Percentiles rank a stretch among this genome's conserved stretches.
phyloP scores from a whole-genome alignment of 2,329 filamentous ascomycete species.

The Lachnellula arida region DNA sequence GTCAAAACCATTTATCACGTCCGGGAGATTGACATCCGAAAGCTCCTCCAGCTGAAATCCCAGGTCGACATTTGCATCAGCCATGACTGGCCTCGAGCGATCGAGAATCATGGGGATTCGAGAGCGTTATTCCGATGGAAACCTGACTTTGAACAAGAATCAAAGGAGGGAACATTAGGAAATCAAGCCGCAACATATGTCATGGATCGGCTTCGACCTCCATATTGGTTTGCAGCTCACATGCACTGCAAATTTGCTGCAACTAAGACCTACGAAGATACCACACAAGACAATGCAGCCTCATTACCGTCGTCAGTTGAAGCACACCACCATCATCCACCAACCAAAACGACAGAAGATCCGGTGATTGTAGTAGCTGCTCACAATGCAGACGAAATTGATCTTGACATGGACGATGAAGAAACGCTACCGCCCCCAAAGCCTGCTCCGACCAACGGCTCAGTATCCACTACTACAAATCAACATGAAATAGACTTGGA shows the following conservation, averaged over 20 bases:
- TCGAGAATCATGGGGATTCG: slow-evolving; percentile 74
- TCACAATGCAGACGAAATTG: slow-evolving; percentile 61
- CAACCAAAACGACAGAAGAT: not conserved
- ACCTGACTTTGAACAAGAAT: slow-evolving; percentile 70
- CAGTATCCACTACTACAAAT: not conserved
- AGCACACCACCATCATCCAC: not conserved
- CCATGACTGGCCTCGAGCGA: slow-evolving; percentile 87
- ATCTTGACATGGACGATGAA: slow-evolving; percentile 40
- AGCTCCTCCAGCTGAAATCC: slow-evolving; percentile 76
- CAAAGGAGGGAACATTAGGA: slow-evolving; percentile 68
- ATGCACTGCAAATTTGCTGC: slow-evolving; percentile 86
- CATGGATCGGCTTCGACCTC: slow-evolving; percentile 74
- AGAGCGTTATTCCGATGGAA: slow-evolving; percentile 68
- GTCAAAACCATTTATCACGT: slow-evolving; percentile 84
- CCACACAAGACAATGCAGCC: slow-evolving; percentile 10
- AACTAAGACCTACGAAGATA: slow-evolving; percentile 48
- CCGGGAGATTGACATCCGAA: slow-evolving; percentile 84
- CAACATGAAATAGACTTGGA: slow-evolving; percentile 11
- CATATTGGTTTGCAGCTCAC: slow-evolving; percentile 91
- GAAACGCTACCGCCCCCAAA: slow-evolving; percentile 23
- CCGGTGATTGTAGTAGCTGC: not conserved
- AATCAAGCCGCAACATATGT: slow-evolving; percentile 75
- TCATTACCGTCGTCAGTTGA: not conserved
- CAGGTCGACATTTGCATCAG: slow-evolving; percentile 90
- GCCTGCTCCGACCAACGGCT: not conserved